These are phyloP conservation scores for Xerocomus potaroensis DNA, from an alignment of 768 basidiomycete species.

Conservation along the genomic window DNA sequence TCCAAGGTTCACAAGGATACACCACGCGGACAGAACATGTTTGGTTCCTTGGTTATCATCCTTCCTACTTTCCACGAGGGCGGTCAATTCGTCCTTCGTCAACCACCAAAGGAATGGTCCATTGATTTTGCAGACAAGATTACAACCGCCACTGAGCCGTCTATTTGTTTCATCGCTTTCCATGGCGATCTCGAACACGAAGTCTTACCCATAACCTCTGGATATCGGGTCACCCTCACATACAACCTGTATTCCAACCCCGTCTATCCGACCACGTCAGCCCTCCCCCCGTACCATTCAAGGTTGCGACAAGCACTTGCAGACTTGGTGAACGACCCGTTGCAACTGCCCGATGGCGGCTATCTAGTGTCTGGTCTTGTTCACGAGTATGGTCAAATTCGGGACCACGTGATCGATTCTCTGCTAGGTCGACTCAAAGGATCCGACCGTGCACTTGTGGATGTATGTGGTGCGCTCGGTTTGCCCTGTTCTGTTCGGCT, in stretches of 20 bases:
- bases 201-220: slow-evolving; percentile 11
- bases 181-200: slow-evolving; percentile 40
- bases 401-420: too few species aligned
- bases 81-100: slow-evolving; percentile 39
- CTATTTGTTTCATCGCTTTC: slow-evolving; percentile 38
- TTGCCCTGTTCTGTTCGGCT: slow-evolving; percentile 2
- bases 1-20: slow-evolving; percentile 52
- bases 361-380: too few species aligned
- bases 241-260: neutral
- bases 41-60: slow-evolving; percentile 48
- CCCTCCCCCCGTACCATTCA: neutral
- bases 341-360: neutral
- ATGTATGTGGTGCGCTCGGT: slow-evolving; percentile 4
- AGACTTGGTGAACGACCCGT: neutral
- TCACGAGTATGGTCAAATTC: too few species aligned
- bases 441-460: neutral
- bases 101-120: slow-evolving; percentile 25
- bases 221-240: neutral
- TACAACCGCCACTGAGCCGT: neutral
- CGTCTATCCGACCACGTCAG: neutral
- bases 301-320: neutral
- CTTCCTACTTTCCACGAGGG: slow-evolving; percentile 45
- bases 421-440: neutral
- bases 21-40: slow-evolving; percentile 39
- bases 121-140: slow-evolving; percentile 33